A percentile compares a stretch with the other conserved stretches of the same genome.
Evolutionary conservation across 2,329 filamentous ascomycete species (phyloP).

Genomic region (Cladosporium sp.): DNA sequence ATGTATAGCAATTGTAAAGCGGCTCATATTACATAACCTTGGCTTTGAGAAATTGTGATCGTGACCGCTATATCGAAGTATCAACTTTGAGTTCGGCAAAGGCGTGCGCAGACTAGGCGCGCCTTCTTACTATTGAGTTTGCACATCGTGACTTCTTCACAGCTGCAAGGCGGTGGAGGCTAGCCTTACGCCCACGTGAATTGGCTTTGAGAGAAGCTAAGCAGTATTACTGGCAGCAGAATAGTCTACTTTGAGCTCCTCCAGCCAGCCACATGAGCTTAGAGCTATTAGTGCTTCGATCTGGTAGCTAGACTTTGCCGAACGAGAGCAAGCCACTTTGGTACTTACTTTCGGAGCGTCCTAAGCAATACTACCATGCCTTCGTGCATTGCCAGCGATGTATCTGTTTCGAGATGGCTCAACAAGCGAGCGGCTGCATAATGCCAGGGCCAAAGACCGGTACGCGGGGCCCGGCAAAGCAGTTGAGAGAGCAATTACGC

Average conservation of each 20-base stretch:
- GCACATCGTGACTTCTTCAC: neutral
- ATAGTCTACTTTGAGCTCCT: neutral
- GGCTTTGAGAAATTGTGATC: neutral
- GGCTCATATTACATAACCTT: neutral
- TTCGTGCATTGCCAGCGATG: constrained; percentile 12
- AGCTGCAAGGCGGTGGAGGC: neutral
- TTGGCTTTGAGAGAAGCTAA: neutral
- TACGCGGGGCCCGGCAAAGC: constrained; percentile 4
- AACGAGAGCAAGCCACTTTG: neutral
- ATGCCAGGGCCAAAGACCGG: constrained; percentile 5
- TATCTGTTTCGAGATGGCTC: constrained; percentile 15
- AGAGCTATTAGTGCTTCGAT: neutral
- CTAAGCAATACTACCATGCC: neutral
- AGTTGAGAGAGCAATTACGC: constrained; percentile 6
- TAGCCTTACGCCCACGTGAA: neutral
- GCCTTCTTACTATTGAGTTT: neutral
- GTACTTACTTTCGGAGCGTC: constrained; percentile 1
- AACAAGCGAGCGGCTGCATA: constrained; percentile 13
- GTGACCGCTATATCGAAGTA: neutral
- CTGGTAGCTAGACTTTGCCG: neutral
- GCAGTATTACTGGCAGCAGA: neutral
- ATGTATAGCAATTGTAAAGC: neutral
- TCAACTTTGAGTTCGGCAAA: neutral
- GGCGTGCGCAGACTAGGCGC: neutral
- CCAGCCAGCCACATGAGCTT: neutral